A percentile compares a stretch with the other conserved stretches of the same genome.
Conservation (phyloP, 164 flowering plant species). For the Sextonia rubra region DNA sequence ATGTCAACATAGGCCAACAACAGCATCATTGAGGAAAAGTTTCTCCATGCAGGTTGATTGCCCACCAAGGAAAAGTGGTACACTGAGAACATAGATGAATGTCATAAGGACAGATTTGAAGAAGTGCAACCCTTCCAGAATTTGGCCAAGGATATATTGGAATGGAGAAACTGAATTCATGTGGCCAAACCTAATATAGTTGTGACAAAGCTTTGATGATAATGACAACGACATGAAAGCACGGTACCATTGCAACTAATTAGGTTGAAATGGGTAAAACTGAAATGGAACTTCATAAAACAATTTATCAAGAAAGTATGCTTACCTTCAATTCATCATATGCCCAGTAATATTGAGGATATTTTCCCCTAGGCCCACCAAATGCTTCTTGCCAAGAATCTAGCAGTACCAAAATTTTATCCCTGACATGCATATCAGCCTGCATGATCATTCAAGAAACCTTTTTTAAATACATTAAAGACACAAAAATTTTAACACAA, state of each 20-base stretch:
- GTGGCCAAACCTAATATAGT: no score
- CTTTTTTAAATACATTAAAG: neutral
- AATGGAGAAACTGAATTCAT: no score
- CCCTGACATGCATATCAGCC: slow-evolving; percentile 84
- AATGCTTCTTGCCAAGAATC: slow-evolving; percentile 99
- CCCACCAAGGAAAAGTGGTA: no score
- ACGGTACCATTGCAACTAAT: neutral
- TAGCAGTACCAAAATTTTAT: slow-evolving; percentile 66
- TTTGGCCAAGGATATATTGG: no score
- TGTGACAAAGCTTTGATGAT: neutral
- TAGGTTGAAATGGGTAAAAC: neutral
- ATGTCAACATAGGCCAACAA: no score
- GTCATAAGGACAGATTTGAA: no score
- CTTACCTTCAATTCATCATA: slow-evolving; percentile 85
- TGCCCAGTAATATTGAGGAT: slow-evolving; percentile 89
- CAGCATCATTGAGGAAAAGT: no score
- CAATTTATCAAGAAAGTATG: neutral
- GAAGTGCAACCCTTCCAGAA: no score
- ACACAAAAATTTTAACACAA: neutral
- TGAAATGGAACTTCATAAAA: slow-evolving; percentile 1
- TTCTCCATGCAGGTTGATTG: no score
- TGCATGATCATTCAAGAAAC: slow-evolving; percentile 29
- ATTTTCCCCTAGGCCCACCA: slow-evolving; percentile 86
- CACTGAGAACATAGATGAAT: no score
- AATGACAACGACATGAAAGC: neutral